phyloP scores from a whole-genome alignment of 1,139 yeast species.

The Yamadazyma buinensis region DNA sequence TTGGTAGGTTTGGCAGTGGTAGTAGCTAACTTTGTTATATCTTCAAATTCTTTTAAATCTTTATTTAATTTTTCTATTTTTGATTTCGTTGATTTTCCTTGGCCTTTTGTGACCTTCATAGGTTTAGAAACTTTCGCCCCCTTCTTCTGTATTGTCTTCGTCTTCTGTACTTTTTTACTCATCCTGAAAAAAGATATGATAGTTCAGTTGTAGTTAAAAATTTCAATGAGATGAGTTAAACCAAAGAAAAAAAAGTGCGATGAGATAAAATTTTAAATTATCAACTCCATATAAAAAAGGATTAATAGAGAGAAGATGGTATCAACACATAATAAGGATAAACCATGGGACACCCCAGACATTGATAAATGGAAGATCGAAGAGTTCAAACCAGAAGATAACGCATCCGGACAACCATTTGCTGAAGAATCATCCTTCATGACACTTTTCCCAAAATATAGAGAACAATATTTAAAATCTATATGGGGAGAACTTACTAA shows the following conservation, averaged over 20 bases:
- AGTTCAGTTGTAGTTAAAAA: no score
- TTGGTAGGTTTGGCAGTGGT: constrained; percentile 7
- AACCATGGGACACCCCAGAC: constrained; percentile 97
- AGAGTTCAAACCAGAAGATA: constrained; percentile 87
- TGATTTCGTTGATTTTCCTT: constrained; percentile 33
- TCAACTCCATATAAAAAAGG: no score
- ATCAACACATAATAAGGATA: constrained; percentile 88
- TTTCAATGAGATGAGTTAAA: no score
- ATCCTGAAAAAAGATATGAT: neutral
- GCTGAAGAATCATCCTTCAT: constrained; percentile 93
- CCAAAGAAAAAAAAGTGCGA: constrained; percentile 7
- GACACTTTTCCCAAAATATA: constrained; percentile 93
- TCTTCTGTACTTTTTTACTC: neutral
- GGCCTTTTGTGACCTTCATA: constrained; percentile 16
- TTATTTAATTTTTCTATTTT: constrained; percentile 44
- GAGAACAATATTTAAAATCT: constrained; percentile 85
- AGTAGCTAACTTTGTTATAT: constrained; percentile 23
- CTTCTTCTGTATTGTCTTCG: neutral
- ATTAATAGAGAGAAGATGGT: constrained; percentile 51
- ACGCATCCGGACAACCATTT: constrained; percentile 79
- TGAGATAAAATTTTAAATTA: constrained; percentile 10
- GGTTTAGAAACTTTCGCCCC: no score
- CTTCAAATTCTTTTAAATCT: constrained; percentile 31
- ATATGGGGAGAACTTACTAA: constrained; percentile 93
- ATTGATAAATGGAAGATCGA: constrained; percentile 92